A percentile compares a stretch with the other conserved stretches of the same genome.
Conservation (phyloP, 2,329 filamentous ascomycete species). For the Nothomitra cinnamomea region DNA sequence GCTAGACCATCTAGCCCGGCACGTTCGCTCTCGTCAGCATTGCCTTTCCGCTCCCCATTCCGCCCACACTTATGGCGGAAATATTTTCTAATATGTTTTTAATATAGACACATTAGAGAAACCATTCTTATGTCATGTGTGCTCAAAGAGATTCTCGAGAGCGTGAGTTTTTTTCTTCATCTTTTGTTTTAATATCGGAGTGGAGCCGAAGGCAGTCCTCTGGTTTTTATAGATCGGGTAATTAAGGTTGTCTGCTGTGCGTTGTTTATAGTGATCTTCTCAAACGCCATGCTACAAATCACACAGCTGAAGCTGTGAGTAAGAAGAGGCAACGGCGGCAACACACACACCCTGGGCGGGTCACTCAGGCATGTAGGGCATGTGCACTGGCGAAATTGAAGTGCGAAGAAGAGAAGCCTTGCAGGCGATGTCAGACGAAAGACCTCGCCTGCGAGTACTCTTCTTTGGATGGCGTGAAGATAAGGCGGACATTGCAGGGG, state of each 20-base stretch:
- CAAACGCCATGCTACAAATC: conserved; percentile 32
- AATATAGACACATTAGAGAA: conserved; percentile 17
- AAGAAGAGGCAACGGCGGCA: too few species aligned
- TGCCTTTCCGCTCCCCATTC: not conserved
- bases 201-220: too few species aligned
- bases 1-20: conserved; percentile 34
- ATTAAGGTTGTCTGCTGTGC: too few species aligned
- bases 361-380: conserved; percentile 33
- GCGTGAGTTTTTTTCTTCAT: conserved; percentile 13
- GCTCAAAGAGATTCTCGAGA: conserved; percentile 19
- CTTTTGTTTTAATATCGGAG: too few species aligned
- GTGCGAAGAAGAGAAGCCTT: conserved; percentile 37
- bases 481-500: too few species aligned
- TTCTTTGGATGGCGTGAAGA: conserved; percentile 2
- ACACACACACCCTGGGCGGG: conserved; percentile 16
- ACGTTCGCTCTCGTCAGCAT: conserved; percentile 31
- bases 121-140: conserved; percentile 19
- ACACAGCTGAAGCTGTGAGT: conserved; percentile 20
- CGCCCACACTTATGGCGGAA: not conserved
- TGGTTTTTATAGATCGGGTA: not conserved
- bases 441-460: conserved; percentile 26
- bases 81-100: too few species aligned
- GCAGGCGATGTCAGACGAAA: conserved; percentile 32
- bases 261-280: conserved; percentile 24
- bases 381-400: conserved; percentile 35